Evolutionary conservation across 2,329 filamentous ascomycete genomes (phyloP).

Genomic region (Fusarium paranaense): DNA sequence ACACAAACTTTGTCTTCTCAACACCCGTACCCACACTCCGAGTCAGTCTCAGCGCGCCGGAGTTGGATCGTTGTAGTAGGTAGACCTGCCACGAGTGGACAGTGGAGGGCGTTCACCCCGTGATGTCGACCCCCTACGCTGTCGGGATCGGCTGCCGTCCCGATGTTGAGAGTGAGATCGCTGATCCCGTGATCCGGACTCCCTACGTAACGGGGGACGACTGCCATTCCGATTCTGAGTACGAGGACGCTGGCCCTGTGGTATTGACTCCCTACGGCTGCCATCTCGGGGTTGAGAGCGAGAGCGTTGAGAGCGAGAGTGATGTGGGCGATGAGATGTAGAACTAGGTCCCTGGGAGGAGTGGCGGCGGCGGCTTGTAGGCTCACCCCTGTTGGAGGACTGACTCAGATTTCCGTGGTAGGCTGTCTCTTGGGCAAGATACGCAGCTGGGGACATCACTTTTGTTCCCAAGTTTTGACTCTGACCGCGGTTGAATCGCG

Average conservation of each 20-base stretch:
- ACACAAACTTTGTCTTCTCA: not conserved
- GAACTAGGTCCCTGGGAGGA: not conserved
- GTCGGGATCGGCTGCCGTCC: not conserved
- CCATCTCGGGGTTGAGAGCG: not conserved
- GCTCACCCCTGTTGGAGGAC: not conserved
- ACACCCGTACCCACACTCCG: not conserved
- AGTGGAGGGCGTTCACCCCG: not conserved
- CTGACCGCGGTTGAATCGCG: not conserved
- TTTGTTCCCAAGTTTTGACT: not conserved
- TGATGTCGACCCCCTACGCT: not conserved
- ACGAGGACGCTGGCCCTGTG: not conserved
- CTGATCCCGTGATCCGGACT: not conserved
- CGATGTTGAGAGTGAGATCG: not conserved
- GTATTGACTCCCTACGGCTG: not conserved
- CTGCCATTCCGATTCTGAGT: not conserved
- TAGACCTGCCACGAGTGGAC: not conserved
- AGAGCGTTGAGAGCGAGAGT: not conserved
- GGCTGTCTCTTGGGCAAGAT: not conserved
- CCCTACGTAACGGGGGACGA: no score
- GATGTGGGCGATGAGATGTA: not conserved
- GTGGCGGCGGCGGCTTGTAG: not conserved
- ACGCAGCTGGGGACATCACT: not conserved
- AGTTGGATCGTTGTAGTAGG: not conserved
- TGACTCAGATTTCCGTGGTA: not conserved
- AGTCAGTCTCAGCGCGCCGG: not conserved